phyloP scores from a whole-genome alignment of 2,329 filamentous ascomycete genomes.

The Verticillium longisporum region DNA sequence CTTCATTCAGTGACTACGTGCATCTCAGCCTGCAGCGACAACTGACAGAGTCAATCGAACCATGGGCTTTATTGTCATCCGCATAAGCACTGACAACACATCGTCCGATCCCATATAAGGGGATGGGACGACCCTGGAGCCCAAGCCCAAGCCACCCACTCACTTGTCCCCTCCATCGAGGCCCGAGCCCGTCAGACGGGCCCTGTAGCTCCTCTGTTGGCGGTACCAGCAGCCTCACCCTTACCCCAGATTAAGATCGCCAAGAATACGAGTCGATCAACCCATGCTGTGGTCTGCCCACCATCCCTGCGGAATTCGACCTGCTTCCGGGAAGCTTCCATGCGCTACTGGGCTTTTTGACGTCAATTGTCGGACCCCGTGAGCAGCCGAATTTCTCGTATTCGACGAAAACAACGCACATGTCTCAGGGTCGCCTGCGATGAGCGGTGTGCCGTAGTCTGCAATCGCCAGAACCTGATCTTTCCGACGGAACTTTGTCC shows the following conservation, averaged over 20 bases:
- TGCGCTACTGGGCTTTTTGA: background rate
- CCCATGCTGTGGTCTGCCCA: background rate
- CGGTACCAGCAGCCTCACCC: background rate
- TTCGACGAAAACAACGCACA: background rate
- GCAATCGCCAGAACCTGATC: too few relatives aligned
- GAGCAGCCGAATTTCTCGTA: background rate
- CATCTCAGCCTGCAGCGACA: too few relatives aligned
- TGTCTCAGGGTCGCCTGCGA: background rate
- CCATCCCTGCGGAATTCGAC: background rate
- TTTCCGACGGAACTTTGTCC: too few relatives aligned
- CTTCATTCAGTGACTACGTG: too few relatives aligned
- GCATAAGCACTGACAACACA: too few relatives aligned
- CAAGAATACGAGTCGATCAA: background rate
- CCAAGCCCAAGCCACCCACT: background rate
- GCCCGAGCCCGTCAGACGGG: background rate
- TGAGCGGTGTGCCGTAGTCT: background rate
- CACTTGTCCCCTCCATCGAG: background rate
- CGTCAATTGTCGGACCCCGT: background rate
- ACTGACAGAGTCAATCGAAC: too few relatives aligned
- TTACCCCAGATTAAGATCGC: background rate
- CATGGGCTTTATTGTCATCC: too few relatives aligned
- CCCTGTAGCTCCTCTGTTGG: background rate
- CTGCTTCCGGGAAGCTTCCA: background rate
- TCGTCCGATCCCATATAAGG: background rate
- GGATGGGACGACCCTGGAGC: background rate